Percentiles rank a stretch among this genome's conserved stretches.
phyloP scores from a whole-genome alignment of 2,329 filamentous ascomycete species.

The Colletotrichum agaves region DNA sequence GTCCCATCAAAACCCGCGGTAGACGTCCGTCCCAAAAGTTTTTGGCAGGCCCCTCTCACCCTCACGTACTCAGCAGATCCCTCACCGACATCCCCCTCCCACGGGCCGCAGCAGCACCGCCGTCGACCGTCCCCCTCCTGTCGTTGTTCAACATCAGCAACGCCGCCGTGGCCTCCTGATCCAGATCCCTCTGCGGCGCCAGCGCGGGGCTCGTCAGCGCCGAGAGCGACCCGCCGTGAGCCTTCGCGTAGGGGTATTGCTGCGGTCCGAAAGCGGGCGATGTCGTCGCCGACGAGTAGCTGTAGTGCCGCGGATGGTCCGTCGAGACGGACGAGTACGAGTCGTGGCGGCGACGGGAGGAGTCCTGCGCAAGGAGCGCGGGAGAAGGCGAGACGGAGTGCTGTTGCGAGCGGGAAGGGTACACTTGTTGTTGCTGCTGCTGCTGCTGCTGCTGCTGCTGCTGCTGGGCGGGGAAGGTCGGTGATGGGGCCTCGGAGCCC shows the following conservation, averaged over 20 bases:
- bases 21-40: too few relatives aligned
- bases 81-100: constrained; percentile 63
- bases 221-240: constrained; percentile 55
- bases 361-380: constrained; percentile 59
- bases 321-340: constrained; percentile 64
- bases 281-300: constrained; percentile 60
- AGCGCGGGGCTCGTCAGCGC: constrained; percentile 69
- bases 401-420: constrained; percentile 48
- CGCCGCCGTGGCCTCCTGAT: constrained; percentile 86
- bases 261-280: constrained; percentile 69
- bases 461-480: constrained; percentile 51
- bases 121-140: constrained; percentile 61
- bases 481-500: constrained; percentile 60
- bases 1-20: too few relatives aligned
- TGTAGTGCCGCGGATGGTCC: constrained; percentile 59
- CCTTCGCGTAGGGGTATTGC: constrained; percentile 50
- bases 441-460: constrained; percentile 38
- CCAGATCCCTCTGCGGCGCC: constrained; percentile 64
- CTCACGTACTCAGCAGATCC: constrained; percentile 64
- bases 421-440: constrained; percentile 25
- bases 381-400: constrained; percentile 68
- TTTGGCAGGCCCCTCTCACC: not conserved
- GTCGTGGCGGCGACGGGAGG: constrained; percentile 55
- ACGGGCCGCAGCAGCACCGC: constrained; percentile 46
- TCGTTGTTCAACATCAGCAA: constrained; percentile 89